Evolutionary conservation across 495 filamentous ascomycete species (phyloP).

Genomic region (Amorphotheca resinae): DNA sequence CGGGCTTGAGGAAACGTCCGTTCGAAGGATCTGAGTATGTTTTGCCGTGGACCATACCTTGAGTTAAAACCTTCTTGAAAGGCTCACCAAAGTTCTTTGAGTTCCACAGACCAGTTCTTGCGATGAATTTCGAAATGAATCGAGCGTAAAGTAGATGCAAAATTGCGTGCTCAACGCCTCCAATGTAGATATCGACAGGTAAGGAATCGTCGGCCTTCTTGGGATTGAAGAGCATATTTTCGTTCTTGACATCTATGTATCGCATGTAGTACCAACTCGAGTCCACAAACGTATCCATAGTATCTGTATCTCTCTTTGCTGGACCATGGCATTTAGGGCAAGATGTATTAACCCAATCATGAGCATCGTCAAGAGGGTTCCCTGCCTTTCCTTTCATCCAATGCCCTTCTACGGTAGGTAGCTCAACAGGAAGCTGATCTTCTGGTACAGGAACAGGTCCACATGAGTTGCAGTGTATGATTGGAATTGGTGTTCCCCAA

Average conservation of each 20-base stretch:
- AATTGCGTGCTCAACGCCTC: constrained; percentile 83
- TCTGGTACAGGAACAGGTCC: constrained; percentile 69
- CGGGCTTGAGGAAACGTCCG: constrained; percentile 64
- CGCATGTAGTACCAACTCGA: constrained; percentile 88
- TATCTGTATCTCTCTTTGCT: constrained; percentile 79
- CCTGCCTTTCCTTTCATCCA: constrained; percentile 59
- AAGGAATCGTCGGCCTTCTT: constrained; percentile 38
- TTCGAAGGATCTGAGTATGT: constrained; percentile 66
- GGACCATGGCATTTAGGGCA: constrained; percentile 61
- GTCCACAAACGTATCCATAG: constrained; percentile 93
- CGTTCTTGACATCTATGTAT: constrained; percentile 58
- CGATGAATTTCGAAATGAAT: constrained; percentile 80
- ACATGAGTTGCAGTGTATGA: constrained; percentile 69
- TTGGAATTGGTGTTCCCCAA: constrained; percentile 84
- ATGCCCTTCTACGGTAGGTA: constrained; percentile 57
- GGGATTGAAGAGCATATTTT: constrained; percentile 44
- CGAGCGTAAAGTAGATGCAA: constrained; percentile 84
- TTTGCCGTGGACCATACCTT: constrained; percentile 87
- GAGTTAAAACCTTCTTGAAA: constrained; percentile 68
- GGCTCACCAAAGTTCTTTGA: constrained; percentile 42
- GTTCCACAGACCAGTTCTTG: constrained; percentile 38
- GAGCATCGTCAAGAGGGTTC: constrained; percentile 58
- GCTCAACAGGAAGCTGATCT: constrained; percentile 59
- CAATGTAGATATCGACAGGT: constrained; percentile 77
- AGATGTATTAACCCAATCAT: constrained; percentile 60